phyloP scores from a whole-genome alignment of 179 eudicot genomes.

The Vitellaria paradoxa region DNA sequence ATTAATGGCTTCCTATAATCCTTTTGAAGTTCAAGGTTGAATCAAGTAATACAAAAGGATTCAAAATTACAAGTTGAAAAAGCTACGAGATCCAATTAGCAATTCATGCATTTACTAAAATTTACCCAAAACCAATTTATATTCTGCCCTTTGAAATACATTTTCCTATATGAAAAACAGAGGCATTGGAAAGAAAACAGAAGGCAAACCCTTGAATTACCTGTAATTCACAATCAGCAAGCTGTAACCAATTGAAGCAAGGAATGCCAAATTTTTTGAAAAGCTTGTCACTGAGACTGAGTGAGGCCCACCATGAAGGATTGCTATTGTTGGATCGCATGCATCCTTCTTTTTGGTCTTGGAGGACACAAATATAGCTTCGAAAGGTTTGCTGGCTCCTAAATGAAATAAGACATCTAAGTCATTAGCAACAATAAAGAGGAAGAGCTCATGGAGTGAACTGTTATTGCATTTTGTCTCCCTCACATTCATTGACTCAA shows the following conservation, averaged over 20 bases:
- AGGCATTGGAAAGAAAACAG: background rate
- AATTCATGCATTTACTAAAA: too few species aligned
- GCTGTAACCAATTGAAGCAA: slow-evolving; percentile 78
- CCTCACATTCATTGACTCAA: too few species aligned
- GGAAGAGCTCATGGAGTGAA: too few species aligned
- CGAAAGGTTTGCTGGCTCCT: slow-evolving; percentile 86
- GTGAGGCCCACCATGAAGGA: slow-evolving; percentile 98
- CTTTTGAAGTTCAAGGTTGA: too few species aligned
- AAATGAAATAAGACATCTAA: slow-evolving; percentile 12
- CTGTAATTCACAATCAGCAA: slow-evolving; percentile 89
- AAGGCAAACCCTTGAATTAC: slow-evolving; percentile 32
- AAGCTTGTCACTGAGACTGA: slow-evolving; percentile 53
- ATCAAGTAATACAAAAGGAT: too few species aligned
- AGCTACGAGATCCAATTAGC: too few species aligned
- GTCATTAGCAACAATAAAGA: background rate
- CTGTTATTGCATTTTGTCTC: too few species aligned
- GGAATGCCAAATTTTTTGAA: slow-evolving; percentile 73
- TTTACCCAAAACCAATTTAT: too few species aligned
- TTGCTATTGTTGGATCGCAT: slow-evolving; percentile 65
- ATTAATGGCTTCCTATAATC: too few species aligned
- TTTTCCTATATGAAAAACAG: too few species aligned
- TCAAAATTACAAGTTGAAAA: too few species aligned
- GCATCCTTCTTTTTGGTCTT: slow-evolving; percentile 41
- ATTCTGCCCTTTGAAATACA: too few species aligned
- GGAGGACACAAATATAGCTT: slow-evolving; percentile 81